Percentiles rank a stretch among this genome's conserved stretches.
These are phyloP conservation scores for Tolypocladium ovalisporum DNA, from an alignment of 2,329 filamentous ascomycete species.

Conservation along the genomic window DNA sequence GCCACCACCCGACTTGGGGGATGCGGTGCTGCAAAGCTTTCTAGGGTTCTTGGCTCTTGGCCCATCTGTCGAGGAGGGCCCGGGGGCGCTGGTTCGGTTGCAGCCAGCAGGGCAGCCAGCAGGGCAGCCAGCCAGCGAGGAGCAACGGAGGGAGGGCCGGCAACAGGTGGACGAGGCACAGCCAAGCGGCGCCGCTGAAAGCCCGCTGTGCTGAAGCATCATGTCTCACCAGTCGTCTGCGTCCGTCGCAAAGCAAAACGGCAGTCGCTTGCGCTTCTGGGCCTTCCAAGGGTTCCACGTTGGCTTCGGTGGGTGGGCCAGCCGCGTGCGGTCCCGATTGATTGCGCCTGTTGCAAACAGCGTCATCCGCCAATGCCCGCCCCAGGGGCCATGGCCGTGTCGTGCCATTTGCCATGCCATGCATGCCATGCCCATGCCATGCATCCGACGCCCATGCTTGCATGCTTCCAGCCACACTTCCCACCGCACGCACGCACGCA, in stretches of 20 bases:
- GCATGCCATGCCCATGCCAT: neutral
- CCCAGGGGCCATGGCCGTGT: too few species aligned
- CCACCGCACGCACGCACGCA: neutral
- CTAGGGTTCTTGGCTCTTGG: too few species aligned
- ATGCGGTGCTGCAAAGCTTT: neutral
- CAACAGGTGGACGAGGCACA: neutral
- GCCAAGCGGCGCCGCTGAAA: too few species aligned
- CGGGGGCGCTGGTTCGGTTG: neutral
- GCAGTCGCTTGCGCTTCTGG: neutral
- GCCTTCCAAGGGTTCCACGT: neutral
- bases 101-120: neutral
- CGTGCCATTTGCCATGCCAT: neutral
- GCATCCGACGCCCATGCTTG: neutral
- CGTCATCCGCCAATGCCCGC: neutral
- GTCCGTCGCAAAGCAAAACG: constrained; percentile 10
- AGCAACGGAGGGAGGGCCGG: neutral
- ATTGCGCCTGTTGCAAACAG: neutral
- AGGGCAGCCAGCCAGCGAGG: neutral
- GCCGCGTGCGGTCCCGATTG: constrained; percentile 1
- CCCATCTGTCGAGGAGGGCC: too few species aligned
- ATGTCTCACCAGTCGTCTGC: constrained; percentile 10
- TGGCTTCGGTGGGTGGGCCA: neutral
- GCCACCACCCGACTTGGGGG: neutral
- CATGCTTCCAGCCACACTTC: neutral
- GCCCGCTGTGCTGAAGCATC: neutral